Evolutionary conservation across 192 early-diverging fungal genomes (phyloP).

Genomic region (Coemansia sp.): DNA sequence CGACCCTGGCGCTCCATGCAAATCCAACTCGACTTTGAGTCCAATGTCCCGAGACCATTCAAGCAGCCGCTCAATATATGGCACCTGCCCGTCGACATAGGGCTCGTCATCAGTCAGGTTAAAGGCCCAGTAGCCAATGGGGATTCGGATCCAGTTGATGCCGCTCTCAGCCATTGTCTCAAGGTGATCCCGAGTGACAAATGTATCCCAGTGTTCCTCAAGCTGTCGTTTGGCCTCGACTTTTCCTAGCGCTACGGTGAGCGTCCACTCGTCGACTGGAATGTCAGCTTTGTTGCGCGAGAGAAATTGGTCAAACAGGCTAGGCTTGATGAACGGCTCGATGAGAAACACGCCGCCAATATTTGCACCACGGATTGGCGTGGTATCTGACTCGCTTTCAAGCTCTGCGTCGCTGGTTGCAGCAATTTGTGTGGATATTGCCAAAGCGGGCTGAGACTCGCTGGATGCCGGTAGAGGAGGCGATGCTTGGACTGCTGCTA

Average conservation of each 20-base stretch:
- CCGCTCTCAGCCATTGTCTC: slow-evolving; percentile 43
- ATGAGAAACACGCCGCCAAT: slow-evolving; percentile 60
- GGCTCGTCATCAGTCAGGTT: slow-evolving; percentile 56
- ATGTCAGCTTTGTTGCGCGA: slow-evolving; percentile 16
- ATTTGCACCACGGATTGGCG: slow-evolving; percentile 56
- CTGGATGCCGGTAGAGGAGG: neutral
- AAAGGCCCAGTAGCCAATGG: slow-evolving; percentile 62
- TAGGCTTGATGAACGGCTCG: slow-evolving; percentile 58
- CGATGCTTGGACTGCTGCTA: neutral
- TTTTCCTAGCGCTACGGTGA: slow-evolving; percentile 42
- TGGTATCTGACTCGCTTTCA: slow-evolving; percentile 6
- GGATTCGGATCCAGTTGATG: slow-evolving; percentile 59
- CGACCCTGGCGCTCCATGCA: slow-evolving; percentile 61
- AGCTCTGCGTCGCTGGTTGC: neutral
- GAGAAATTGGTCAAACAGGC: slow-evolving; percentile 51
- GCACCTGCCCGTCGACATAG: slow-evolving; percentile 47
- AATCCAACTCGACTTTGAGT: slow-evolving; percentile 57
- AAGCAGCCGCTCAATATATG: slow-evolving; percentile 56
- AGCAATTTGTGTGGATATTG: neutral
- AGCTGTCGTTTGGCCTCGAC: slow-evolving; percentile 38
- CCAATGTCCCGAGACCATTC: slow-evolving; percentile 53
- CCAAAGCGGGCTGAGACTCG: neutral
- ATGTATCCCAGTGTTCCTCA: slow-evolving; percentile 58
- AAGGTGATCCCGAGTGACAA: slow-evolving; percentile 56
- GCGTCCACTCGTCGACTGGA: slow-evolving; percentile 59